Evolutionary conservation across 1,139 yeast species (phyloP).

Genomic region (Candida tropicalis): DNA sequence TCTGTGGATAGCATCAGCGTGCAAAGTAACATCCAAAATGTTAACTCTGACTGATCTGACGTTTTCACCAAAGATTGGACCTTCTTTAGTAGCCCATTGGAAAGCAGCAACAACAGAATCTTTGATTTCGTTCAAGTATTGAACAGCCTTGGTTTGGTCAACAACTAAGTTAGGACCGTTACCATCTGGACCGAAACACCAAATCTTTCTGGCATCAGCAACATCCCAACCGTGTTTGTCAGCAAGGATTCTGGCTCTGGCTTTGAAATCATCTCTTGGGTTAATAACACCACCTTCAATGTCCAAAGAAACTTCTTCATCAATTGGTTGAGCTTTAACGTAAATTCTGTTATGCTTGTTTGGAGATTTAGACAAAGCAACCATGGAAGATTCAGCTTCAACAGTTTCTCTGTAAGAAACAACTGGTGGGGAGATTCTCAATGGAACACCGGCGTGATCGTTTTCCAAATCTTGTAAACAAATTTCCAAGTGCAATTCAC

Average conservation of each 20-base stretch:
- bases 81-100: slow-evolving; percentile 99
- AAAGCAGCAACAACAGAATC: slow-evolving; percentile 99
- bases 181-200: slow-evolving; percentile 99
- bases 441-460: slow-evolving; percentile 99
- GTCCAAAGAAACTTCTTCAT: slow-evolving; percentile 90
- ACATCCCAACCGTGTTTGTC: slow-evolving; percentile 99
- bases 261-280: slow-evolving; percentile 98
- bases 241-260: slow-evolving; percentile 98
- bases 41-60: slow-evolving; percentile 96
- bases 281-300: slow-evolving; percentile 90
- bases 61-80: slow-evolving; percentile 97
- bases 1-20: slow-evolving; percentile 99
- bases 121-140: slow-evolving; percentile 98
- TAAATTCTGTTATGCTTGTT: slow-evolving; percentile 99
- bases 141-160: slow-evolving; percentile 99
- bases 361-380: slow-evolving; percentile 98
- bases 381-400: slow-evolving; percentile 88
- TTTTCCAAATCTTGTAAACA: slow-evolving; percentile 95
- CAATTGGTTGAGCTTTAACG: slow-evolving; percentile 95
- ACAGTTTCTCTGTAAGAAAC: slow-evolving; percentile 99
- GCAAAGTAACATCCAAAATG: slow-evolving; percentile 98
- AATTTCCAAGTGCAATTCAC: slow-evolving; percentile 99
- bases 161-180: slow-evolving; percentile 98
- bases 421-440: slow-evolving; percentile 96
- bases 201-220: slow-evolving; percentile 99